Base-by-base conservation (phyloP, 345 rosid species). In the Durio zibethinus region DNA sequence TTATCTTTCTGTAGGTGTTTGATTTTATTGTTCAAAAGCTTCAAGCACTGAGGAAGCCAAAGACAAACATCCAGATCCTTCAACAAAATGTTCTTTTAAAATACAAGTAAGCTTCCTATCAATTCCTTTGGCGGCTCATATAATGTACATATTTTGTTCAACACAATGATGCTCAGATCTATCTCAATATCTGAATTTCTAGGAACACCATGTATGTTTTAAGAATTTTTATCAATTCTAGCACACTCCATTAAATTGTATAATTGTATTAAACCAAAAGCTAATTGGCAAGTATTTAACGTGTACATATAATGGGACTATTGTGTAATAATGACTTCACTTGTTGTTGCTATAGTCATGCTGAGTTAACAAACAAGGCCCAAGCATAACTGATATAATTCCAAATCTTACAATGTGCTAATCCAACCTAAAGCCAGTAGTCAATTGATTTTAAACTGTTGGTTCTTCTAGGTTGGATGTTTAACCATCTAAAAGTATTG, bases 11-110 rank as follows among this genome's bases (percentile, higher is more conserved):
- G 53, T 83, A 96, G 99, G 95, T 92, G 65, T 96, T 92, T 90
- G 99, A 96, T 72, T 96, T 96, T 86, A 89, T 93, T 75, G 95
- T 93, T 81, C 99, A 93, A 88, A 96, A 96, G 89, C 99, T 96
- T 67, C 83, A 92, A 80, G 97, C 98, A 21, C 79, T 96, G 81
- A 93, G 99, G 82, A 96, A 96, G 85, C 99, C 99, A 57, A 96
- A 96, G 90, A 96, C 99, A 76, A 96, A 96, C 82, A 93, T 96
- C 78, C 99, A 96, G 84, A 93, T 96, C 81, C 96, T 96, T 86
- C 99, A 96, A 80, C 99, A 93, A 82, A 96, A 89, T 86, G 97
- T 96, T 79, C 90, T 93, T 83, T 85, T 93, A 77, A 96, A 96
- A 67, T 93, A 93, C 92, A 96, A 92, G 99, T 96, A 81, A 86